phyloP scores from a whole-genome alignment of 148 eudicot genomes.

The Gaultheria prostrata region DNA sequence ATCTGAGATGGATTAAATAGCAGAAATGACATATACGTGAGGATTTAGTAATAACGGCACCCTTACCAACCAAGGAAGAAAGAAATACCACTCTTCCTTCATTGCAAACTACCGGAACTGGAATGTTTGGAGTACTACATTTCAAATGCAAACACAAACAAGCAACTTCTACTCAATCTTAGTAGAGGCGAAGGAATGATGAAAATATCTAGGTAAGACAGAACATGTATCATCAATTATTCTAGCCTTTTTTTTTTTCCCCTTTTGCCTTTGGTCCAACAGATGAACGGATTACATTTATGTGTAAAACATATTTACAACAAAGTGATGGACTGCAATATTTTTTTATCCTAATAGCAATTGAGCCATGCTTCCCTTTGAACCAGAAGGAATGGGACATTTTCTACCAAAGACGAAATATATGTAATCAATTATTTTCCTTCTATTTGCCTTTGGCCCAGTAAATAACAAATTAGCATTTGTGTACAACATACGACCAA shows the following conservation, averaged over 20 bases:
- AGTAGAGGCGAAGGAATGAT: not conserved
- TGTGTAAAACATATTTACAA: not conserved
- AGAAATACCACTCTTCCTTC: no score
- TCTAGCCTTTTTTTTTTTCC: not conserved
- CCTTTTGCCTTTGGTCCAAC: not conserved
- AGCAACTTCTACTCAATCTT: not conserved
- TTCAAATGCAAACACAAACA: no score
- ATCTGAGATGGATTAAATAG: no score
- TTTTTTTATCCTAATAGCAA: not conserved
- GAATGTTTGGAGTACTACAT: no score
- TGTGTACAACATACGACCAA: not conserved
- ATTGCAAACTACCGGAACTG: no score
- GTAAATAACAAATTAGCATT: not conserved
- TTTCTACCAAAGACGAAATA: no score
- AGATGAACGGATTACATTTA: not conserved
- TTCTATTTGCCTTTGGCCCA: not conserved
- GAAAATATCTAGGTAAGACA: not conserved
- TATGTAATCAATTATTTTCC: no score
- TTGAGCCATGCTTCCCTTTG: not conserved
- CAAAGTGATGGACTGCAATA: not conserved
- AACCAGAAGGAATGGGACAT: not conserved
- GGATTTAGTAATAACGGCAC: no score
- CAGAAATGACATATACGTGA: no score
- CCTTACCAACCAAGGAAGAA: no score
- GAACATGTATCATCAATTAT: not conserved